These are phyloP conservation scores for Piedraia hortae DNA, from an alignment of 2,329 filamentous ascomycete genomes.

Conservation along the genomic window DNA sequence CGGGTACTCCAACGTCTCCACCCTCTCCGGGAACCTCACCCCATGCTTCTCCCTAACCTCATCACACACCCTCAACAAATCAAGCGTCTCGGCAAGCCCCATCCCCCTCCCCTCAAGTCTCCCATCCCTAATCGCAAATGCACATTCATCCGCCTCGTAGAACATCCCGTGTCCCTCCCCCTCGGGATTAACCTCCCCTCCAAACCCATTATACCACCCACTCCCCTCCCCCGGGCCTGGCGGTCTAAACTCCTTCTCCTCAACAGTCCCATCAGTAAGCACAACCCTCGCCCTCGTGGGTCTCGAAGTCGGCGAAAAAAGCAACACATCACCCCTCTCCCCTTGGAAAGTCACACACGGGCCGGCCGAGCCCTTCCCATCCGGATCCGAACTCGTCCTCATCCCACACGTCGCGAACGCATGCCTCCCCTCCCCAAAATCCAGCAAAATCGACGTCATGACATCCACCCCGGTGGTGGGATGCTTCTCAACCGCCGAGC, in stretches of 20 bases:
- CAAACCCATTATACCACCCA: constrained; percentile 22
- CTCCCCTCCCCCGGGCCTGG: constrained; percentile 21
- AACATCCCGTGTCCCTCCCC: constrained; percentile 58
- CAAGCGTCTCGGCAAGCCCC: constrained; percentile 47
- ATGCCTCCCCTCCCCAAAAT: constrained; percentile 41
- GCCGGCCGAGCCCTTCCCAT: constrained; percentile 28
- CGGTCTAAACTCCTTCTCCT: constrained; percentile 19
- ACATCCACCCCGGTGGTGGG: constrained; percentile 44
- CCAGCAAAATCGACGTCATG: constrained; percentile 47
- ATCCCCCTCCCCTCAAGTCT: constrained; percentile 45
- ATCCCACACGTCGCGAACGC: constrained; percentile 36
- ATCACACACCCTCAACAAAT: constrained; percentile 65
- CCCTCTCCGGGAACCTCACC: constrained; percentile 34
- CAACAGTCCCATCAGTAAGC: constrained; percentile 18
- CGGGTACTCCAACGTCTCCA: constrained; percentile 32
- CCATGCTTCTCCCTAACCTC: constrained; percentile 35
- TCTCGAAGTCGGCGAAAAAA: constrained; percentile 42
- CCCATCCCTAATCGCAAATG: constrained; percentile 46
- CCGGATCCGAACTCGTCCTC: constrained; percentile 33
- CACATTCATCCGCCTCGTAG: constrained; percentile 63
- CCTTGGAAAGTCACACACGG: constrained; percentile 59
- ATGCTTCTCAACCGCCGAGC: constrained; percentile 43
- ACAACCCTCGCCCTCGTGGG: constrained; percentile 23
- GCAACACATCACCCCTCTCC: constrained; percentile 54
- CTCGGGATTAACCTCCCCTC: constrained; percentile 18